phyloP scores from a whole-genome alignment of 2,329 filamentous ascomycete genomes.

The Ophiostoma ulmi region DNA sequence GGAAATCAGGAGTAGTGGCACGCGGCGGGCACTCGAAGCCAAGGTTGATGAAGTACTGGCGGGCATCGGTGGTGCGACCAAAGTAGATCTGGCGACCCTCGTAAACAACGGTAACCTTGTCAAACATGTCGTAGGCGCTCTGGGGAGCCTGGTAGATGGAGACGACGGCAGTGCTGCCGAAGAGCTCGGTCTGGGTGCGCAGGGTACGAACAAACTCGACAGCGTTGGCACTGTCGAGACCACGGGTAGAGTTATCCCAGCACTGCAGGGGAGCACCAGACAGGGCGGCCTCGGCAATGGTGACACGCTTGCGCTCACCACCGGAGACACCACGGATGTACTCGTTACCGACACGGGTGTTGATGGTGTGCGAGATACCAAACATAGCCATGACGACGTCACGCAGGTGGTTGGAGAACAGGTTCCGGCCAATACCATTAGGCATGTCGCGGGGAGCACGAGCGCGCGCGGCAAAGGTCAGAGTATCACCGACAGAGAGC shows the following conservation, averaged over 20 bases:
- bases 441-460: conserved; percentile 60
- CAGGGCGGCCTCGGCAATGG: conserved; percentile 57
- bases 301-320: conserved; percentile 65
- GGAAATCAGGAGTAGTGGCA: conserved; percentile 65
- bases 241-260: conserved; percentile 69
- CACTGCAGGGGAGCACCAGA: conserved; percentile 57
- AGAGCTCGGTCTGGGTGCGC: conserved; percentile 61
- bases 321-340: conserved; percentile 69
- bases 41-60: conserved; percentile 60
- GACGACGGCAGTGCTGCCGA: conserved; percentile 60
- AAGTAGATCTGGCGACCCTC: conserved; percentile 60
- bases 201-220: conserved; percentile 70
- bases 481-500: conserved; percentile 70
- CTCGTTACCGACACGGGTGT: conserved; percentile 70
- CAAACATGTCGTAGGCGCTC: conserved; percentile 58
- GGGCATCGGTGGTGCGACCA: conserved; percentile 55
- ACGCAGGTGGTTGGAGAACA: conserved; percentile 54
- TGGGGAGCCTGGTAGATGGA: conserved; percentile 70
- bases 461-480: conserved; percentile 70
- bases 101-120: conserved; percentile 55
- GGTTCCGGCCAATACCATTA: conserved; percentile 48
- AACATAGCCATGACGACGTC: conserved; percentile 73
- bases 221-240: conserved; percentile 69
- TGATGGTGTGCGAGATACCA: conserved; percentile 65
- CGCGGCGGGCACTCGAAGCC: conserved; percentile 63